Conservation (phyloP, 768 basidiomycete species). For the Mycena maculata region DNA sequence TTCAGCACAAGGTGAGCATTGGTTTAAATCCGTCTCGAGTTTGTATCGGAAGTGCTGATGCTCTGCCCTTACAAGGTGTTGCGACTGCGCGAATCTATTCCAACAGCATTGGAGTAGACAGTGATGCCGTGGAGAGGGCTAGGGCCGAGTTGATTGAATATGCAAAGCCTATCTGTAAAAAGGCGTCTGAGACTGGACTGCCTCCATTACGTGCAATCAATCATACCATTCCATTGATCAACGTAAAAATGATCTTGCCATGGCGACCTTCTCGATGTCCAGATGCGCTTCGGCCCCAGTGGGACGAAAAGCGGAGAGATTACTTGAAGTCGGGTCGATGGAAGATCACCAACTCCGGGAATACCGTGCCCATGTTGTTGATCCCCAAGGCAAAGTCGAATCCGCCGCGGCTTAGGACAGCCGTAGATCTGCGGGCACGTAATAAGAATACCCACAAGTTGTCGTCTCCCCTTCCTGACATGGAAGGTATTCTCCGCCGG, state of each 20-base stretch:
- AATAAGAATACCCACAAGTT: constrained; percentile 5
- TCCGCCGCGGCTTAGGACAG: neutral
- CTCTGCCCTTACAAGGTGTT: constrained; percentile 20
- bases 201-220: constrained; percentile 42
- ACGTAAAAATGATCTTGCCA: constrained; percentile 36
- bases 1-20: constrained; percentile 1
- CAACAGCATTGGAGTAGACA: neutral
- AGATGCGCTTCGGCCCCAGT: constrained; percentile 17
- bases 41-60: too few species aligned
- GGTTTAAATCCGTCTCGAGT: neutral
- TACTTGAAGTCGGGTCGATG: neutral
- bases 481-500: neutral
- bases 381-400: neutral
- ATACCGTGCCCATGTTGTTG: neutral
- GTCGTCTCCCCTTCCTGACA: neutral
- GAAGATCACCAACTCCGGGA: constrained; percentile 2
- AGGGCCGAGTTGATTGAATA: constrained; percentile 8
- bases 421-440: neutral
- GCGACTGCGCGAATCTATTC: neutral
- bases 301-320: neutral
- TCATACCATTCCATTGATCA: constrained; percentile 41
- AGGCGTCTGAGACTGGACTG: constrained; percentile 35
- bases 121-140: neutral
- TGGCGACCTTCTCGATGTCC: constrained; percentile 41
- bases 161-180: constrained; percentile 33